Base-by-base conservation (phyloP, 2,329 filamentous ascomycete genomes). In the Pseudomassariella vexata region DNA sequence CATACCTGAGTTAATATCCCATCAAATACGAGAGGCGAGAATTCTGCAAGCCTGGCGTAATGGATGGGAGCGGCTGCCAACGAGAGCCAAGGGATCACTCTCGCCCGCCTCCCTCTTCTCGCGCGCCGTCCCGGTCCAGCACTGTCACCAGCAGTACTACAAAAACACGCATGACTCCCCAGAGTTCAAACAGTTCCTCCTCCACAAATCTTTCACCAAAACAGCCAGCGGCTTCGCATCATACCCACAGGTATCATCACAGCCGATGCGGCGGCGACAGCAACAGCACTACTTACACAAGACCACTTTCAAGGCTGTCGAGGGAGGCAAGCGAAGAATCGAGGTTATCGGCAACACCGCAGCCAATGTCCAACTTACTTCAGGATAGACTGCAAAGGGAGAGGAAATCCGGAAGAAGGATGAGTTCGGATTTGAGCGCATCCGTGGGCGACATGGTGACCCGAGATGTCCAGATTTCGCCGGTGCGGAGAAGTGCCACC, bases 371-470 rank as follows among this genome's bases (percentile, higher is more conserved):
- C 0, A 64, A 56, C 11, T 69, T 75, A 30, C 56, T 78, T 3
- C 73, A 74, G 28, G 72, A 76, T 46, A 68, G 63, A 39, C 53
- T 78, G n/a, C 63, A 68, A 28, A 65, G 57, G 18, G 68, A 73
- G 42, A 63, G 72, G 20, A 64, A 55, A 32, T 59, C 62, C 0
- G 72, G 76, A 41, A 61, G 58, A 29, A 68, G 71, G 24, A 63
- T 63, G 27, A 45, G 56, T 12, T 52, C 54, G 15, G 50, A 49
- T 28, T 52, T 63, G 41, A 57, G 52, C 28, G 49, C 56, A 1
- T 63, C 49, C 9, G 41, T 62, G 0, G 43, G 54, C 5, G 64
- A 70, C 12, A 42, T 63, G 8, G 60, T 7, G 49, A 53, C 9
- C 53, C 59, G 36, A 25, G 40, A 45, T 12, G 42, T 47, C 11